A percentile compares a stretch with the other conserved stretches of the same genome.
Conservation (phyloP, 169 alveolate species). For the Eimeria acervulina region DNA sequence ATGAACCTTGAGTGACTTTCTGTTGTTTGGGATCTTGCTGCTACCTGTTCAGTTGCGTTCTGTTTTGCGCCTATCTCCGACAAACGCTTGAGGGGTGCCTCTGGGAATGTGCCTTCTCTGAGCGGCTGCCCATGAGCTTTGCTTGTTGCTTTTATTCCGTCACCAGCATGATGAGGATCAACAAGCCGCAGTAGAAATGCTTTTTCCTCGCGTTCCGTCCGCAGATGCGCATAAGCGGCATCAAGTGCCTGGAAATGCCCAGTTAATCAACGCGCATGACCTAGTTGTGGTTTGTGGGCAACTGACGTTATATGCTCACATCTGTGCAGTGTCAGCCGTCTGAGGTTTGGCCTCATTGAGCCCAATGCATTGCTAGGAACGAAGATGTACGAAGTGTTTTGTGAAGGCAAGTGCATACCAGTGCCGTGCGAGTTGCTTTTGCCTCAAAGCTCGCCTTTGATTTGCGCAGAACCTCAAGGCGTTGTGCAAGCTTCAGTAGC, state of each 20-base stretch:
- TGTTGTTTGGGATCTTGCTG: background rate
- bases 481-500: slow-evolving; percentile 65
- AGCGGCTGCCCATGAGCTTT: background rate
- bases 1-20: background rate
- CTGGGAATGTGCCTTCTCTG: background rate
- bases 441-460: slow-evolving; percentile 63
- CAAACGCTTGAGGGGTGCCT: background rate
- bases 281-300: background rate
- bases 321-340: background rate
- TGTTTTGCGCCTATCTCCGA: background rate
- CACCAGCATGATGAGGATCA: background rate
- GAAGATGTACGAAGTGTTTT: no score
- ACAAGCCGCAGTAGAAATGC: background rate
- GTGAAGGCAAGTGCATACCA: no score
- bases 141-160: background rate
- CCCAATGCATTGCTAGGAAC: background rate
- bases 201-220: slow-evolving; percentile 31
- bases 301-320: background rate
- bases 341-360: background rate
- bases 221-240: slow-evolving; percentile 17
- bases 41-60: background rate
- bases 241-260: slow-evolving; percentile 34
- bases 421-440: slow-evolving; percentile 42
- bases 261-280: background rate
- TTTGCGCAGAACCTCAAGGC: slow-evolving; percentile 53